phyloP scores from a whole-genome alignment of 257 asterid genomes.

The Ehretia macrophylla region DNA sequence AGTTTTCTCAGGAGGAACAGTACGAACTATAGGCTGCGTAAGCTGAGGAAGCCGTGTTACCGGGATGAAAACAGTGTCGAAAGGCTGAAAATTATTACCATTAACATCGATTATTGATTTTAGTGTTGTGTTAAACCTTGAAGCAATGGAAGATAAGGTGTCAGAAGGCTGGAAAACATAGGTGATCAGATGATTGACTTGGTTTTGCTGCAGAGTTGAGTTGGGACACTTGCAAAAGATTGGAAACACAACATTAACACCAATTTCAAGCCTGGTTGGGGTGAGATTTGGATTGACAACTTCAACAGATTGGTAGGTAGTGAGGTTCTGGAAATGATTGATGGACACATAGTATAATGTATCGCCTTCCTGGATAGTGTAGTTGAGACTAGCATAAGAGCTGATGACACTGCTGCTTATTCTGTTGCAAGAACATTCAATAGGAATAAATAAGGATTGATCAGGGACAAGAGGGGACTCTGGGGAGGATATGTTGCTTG shows the following conservation, averaged over 20 bases:
- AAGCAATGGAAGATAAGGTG: constrained; percentile 17
- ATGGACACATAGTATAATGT: constrained; percentile 45
- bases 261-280: constrained; percentile 30
- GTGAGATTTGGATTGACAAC: constrained; percentile 56
- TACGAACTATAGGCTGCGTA: constrained; percentile 7
- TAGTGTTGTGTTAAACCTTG: not conserved
- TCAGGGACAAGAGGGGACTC: constrained; percentile 39
- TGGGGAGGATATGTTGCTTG: constrained; percentile 52
- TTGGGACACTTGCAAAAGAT: constrained; percentile 80
- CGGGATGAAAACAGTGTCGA: constrained; percentile 34
- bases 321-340: constrained; percentile 41
- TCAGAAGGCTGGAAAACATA: constrained; percentile 71
- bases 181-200: constrained; percentile 44
- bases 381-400: constrained; percentile 54
- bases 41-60: constrained; percentile 55
- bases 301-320: constrained; percentile 63
- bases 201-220: constrained; percentile 27
- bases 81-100: constrained; percentile 1
- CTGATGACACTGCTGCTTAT: constrained; percentile 44
- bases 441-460: constrained; percentile 60
- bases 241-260: constrained; percentile 46
- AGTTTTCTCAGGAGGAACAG: constrained; percentile 9
- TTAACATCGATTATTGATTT: not conserved
- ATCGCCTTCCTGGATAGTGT: constrained; percentile 43
- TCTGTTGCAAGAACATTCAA: constrained; percentile 64